Percentiles rank a stretch among this genome's conserved stretches.
These are phyloP conservation scores for Tilletiopsis washingtonensis DNA, from an alignment of 1,284 basidiomycete species.

Conservation along the genomic window DNA sequence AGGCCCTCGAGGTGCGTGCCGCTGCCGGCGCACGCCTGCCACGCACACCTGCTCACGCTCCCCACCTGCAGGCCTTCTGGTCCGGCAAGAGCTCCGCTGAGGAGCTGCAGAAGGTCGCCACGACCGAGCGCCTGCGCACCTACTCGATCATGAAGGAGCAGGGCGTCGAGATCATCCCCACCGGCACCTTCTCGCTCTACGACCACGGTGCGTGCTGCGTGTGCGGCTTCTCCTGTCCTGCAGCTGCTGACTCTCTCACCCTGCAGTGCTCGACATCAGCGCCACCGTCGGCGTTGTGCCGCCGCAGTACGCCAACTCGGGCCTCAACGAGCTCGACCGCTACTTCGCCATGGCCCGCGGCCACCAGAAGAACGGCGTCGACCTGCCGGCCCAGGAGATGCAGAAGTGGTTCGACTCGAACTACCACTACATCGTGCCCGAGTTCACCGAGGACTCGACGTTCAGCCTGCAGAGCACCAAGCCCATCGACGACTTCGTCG, in stretches of 20 bases:
- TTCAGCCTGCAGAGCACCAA: conserved; percentile 94
- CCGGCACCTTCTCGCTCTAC: conserved; percentile 54
- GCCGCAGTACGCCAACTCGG: conserved; percentile 80
- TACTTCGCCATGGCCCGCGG: conserved; percentile 93
- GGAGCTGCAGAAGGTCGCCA: conserved; percentile 79
- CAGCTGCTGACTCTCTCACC: conserved; percentile 97
- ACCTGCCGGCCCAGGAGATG: conserved; percentile 97
- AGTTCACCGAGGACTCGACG: conserved; percentile 81
- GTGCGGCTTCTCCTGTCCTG: conserved; percentile 41
- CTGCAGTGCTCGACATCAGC: conserved; percentile 96
- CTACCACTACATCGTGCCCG: conserved; percentile 98
- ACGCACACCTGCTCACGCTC: too few relatives aligned
- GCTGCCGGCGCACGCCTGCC: too few relatives aligned
- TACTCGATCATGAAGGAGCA: conserved; percentile 82
- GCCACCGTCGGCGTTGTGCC: conserved; percentile 95
- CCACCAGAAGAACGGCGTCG: conserved; percentile 81
- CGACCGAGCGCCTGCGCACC: conserved; percentile 79
- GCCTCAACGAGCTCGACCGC: conserved; percentile 82
- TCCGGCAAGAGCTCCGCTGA: conserved; percentile 81
- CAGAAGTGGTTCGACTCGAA: conserved; percentile 99
- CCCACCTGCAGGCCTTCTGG: too few relatives aligned
- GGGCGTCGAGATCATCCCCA: conserved; percentile 86
- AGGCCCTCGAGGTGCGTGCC: conserved; percentile 65
- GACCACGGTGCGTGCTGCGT: neutral
- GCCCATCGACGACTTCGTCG: conserved; percentile 83